A percentile compares a stretch with the other conserved stretches of the same genome.
These are phyloP conservation scores for Prunella vulgaris DNA, from an alignment of 257 asterid genomes.

Conservation along the genomic window DNA sequence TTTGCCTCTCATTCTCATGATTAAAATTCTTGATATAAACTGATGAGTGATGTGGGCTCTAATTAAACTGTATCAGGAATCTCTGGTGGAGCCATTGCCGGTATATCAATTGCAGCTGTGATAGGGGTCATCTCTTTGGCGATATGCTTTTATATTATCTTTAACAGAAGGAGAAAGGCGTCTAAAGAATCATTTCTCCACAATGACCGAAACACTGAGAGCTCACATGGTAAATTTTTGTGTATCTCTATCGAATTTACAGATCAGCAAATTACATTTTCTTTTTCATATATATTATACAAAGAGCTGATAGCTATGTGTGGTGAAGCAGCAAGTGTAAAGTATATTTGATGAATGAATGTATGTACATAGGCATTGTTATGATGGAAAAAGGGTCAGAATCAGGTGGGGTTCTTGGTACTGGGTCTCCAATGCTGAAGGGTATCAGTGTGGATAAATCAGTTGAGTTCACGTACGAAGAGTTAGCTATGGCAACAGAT, in stretches of 20 bases:
- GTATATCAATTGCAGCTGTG: slow-evolving; percentile 56
- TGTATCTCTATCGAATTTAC: too few species aligned
- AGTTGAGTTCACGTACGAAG: slow-evolving; percentile 66
- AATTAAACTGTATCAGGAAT: slow-evolving; percentile 44
- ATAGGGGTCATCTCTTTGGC: slow-evolving; percentile 38
- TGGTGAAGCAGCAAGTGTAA: background rate
- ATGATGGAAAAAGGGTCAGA: slow-evolving; percentile 33
- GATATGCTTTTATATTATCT: slow-evolving; percentile 38
- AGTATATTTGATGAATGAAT: background rate
- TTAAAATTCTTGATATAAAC: slow-evolving; percentile 1
- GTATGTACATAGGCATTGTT: slow-evolving; percentile 18
- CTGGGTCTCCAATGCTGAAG: slow-evolving; percentile 37
- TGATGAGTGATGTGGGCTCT: background rate
- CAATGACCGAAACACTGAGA: slow-evolving; percentile 27
- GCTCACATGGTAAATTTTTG: slow-evolving; percentile 31
- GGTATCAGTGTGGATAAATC: slow-evolving; percentile 80
- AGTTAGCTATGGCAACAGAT: slow-evolving; percentile 60
- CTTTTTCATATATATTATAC: too few species aligned
- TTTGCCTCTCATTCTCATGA: slow-evolving; percentile 28
- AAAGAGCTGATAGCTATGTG: too few species aligned
- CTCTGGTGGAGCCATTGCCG: slow-evolving; percentile 72
- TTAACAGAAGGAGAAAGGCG: slow-evolving; percentile 34
- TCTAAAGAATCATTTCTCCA: slow-evolving; percentile 25
- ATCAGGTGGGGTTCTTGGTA: slow-evolving; percentile 30
- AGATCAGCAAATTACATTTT: too few species aligned